Evolutionary conservation across 176 grass and related monocot genomes (phyloP).

Genomic region (Triticum monococcum): DNA sequence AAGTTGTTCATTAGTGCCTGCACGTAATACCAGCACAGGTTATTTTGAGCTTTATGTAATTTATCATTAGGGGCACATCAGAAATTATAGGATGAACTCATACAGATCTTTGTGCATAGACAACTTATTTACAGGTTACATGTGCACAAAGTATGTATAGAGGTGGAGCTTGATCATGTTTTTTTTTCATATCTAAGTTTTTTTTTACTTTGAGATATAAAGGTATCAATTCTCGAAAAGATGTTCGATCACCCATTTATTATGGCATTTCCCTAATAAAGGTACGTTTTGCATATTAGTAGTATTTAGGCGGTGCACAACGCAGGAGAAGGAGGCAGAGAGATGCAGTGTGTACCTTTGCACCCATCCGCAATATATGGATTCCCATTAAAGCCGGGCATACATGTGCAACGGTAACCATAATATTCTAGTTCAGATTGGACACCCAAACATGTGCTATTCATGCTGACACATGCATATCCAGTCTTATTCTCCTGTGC

Average conservation of each 20-base stretch:
- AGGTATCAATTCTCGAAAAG: neutral
- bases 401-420: neutral
- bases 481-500: neutral
- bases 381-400: neutral
- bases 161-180: neutral
- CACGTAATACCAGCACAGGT: neutral
- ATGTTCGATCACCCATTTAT: neutral
- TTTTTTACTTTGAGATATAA: neutral
- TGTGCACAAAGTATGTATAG: neutral
- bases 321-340: neutral
- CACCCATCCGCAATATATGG: neutral
- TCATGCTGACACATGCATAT: conserved; percentile 20
- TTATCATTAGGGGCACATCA: too few relatives aligned
- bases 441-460: conserved; percentile 5
- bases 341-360: neutral
- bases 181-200: too few relatives aligned
- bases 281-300: neutral
- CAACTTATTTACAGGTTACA: neutral
- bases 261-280: neutral
- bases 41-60: neutral
- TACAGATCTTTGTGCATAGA: neutral
- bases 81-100: neutral
- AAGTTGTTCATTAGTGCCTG: neutral
- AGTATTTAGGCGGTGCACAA: neutral
- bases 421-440: neutral